Evolutionary conservation across 441 rosid species (phyloP), one percentile per base, ranked within the genome.

Genomic region (Populus hybrid): DNA sequence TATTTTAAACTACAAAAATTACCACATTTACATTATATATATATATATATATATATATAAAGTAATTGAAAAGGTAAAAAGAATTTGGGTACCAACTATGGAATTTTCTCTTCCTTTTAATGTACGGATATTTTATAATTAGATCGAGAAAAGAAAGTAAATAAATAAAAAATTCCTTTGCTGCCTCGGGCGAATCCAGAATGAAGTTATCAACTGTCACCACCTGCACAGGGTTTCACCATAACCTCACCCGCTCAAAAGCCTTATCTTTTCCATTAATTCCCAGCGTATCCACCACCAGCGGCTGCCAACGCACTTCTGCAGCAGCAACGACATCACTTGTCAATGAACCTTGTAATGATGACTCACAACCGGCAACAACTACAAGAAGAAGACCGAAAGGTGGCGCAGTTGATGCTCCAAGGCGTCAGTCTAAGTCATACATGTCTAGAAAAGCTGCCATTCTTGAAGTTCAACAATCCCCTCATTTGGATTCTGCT

Each of bases 361-460:
- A 81, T 83, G 5, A 40, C 70, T 8, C 50, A 11, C 70, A 67
- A 14, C 28, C 76, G 50, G n/a, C 42, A 70, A 35, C 24, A 71
- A 71, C 61, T 40, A 42, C 7, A 24, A 65, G 69, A 23, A 21
- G 23, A 9, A 20, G 14, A 28, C 70, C 76, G 20, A 23, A 76
- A 38, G n/a, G 20, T 40, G 77, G 73, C 3, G 80, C 34, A 34
- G 36, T 74, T 18, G 8, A 75, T 50, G 64, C 80, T 70, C 79
- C 65, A 68, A 79, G 80, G 76, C 92, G 82, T 69, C 90, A 88
- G 79, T 83, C 95, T 18, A 87, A 80, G 81, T 82, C 85, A 10
- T 93, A 89, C 85, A 73, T 86, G 30, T 80, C 83, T 54, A 88
- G 98, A 78, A 87, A 93, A 86, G 85, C 92, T 59, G 94, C 92